Conservation (phyloP, 805 yeast genomes). For the Saturnispora dispora region DNA sequence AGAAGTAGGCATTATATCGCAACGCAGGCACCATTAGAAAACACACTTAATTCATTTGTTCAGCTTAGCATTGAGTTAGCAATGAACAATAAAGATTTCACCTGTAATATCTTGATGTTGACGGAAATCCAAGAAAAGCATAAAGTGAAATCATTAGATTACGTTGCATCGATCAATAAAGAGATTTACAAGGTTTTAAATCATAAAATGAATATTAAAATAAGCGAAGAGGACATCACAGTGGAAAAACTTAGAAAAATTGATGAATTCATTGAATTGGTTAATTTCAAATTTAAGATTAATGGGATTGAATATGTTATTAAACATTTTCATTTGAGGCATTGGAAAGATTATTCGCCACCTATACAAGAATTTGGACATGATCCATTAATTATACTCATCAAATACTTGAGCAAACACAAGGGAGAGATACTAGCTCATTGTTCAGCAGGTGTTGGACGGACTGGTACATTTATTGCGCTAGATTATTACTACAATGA, state of each 20-base stretch:
- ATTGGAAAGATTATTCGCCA: conserved; percentile 13
- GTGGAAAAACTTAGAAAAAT: background rate
- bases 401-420: background rate
- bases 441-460: conserved; percentile 55
- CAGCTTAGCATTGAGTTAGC: conserved; percentile 20
- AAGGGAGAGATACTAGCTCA: conserved; percentile 32
- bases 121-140: conserved; percentile 49
- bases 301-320: background rate
- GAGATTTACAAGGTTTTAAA: background rate
- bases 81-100: conserved; percentile 9
- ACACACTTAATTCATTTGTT: conserved; percentile 40
- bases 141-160: conserved; percentile 30
- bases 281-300: background rate
- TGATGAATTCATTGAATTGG: conserved; percentile 8
- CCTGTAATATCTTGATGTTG: conserved; percentile 56
- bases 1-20: conserved; percentile 41
- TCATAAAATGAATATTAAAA: background rate
- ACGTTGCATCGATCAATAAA: background rate
- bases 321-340: conserved; percentile 10
- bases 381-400: conserved; percentile 1
- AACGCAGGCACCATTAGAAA: conserved; percentile 53
- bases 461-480: conserved; percentile 45
- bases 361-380: conserved; percentile 6
- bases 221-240: background rate
- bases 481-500: conserved; percentile 31